phyloP scores from a whole-genome alignment of 139 green algal species.

The Penium margaritaceum region DNA sequence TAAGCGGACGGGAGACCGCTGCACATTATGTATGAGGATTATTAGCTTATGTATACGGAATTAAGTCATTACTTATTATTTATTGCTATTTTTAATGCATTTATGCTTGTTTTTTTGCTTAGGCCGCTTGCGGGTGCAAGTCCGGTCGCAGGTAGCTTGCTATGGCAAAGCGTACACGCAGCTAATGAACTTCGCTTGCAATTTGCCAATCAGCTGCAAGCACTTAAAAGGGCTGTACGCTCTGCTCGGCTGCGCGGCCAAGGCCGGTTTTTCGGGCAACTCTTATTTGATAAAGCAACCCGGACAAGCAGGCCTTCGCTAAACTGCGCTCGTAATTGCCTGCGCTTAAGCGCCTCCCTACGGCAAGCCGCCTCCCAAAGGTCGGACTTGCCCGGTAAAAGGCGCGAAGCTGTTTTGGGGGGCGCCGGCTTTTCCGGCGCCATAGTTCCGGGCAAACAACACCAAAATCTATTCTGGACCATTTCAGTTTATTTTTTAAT shows the following conservation, averaged over 20 bases:
- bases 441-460: neutral
- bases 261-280: too few relatives aligned
- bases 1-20: too few relatives aligned
- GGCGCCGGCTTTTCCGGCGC: neutral
- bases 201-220: too few relatives aligned
- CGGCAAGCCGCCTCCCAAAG: too few relatives aligned
- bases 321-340: neutral
- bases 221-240: too few relatives aligned
- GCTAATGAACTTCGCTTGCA: neutral
- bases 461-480: neutral
- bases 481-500: slow-evolving; percentile 5
- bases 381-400: too few relatives aligned
- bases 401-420: neutral
- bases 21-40: too few relatives aligned
- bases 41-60: neutral
- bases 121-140: too few relatives aligned
- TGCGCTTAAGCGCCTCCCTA: neutral
- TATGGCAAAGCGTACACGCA: neutral
- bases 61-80: slow-evolving; percentile 2
- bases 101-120: too few relatives aligned
- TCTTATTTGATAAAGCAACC: neutral
- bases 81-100: neutral
- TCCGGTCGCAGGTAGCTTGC: neutral
- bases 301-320: neutral
- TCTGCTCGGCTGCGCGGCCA: too few relatives aligned